Conservation (phyloP, 2,329 filamentous ascomycete genomes). For the Neofusicoccum umdonicola region DNA sequence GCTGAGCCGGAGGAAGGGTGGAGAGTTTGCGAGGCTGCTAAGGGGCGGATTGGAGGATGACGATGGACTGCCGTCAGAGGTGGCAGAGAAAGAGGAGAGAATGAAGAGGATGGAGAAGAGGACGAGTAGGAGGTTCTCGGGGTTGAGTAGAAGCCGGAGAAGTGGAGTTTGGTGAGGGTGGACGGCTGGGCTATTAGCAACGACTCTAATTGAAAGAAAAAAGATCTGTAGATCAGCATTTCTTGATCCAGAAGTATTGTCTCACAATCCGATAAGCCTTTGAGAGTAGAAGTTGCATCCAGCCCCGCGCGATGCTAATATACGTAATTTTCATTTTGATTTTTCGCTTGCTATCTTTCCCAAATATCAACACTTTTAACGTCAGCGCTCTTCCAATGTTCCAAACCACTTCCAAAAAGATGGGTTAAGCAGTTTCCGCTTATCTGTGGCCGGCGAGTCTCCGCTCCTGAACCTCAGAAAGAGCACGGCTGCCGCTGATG, state of each 20-base stretch:
- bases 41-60: conserved; percentile 28
- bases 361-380: conserved; percentile 6
- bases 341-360: conserved; percentile 10
- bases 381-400: background rate
- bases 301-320: too few species aligned
- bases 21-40: conserved; percentile 35
- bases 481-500: conserved; percentile 81
- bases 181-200: too few species aligned
- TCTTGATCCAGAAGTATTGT: too few species aligned
- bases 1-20: conserved; percentile 42
- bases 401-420: background rate
- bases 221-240: too few species aligned
- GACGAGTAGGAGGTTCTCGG: too few species aligned
- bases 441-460: conserved; percentile 70
- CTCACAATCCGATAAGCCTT: too few species aligned
- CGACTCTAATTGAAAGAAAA: too few species aligned
- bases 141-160: too few species aligned
- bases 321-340: background rate
- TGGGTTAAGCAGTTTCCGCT: background rate
- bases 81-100: background rate
- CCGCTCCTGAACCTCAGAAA: conserved; percentile 89
- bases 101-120: background rate
- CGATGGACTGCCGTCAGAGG: background rate
- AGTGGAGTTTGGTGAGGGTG: too few species aligned
- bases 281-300: too few species aligned